A percentile compares a stretch with the other conserved stretches of the same genome.
phyloP scores from a whole-genome alignment of 169 alveolate species.

The Plasmodium knowlesi region DNA sequence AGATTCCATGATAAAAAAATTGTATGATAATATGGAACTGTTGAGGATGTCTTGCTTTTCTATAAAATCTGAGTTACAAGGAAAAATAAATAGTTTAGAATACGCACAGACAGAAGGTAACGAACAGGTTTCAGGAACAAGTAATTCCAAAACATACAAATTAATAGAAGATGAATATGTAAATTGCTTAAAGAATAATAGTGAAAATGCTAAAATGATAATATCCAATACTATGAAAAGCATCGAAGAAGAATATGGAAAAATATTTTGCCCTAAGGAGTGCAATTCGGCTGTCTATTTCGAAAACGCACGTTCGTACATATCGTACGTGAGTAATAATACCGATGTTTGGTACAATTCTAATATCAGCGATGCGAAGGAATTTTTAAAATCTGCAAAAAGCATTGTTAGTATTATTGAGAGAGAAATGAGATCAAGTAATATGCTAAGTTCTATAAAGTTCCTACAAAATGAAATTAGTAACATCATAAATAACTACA shows the following conservation, averaged over 20 bases:
- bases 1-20: neutral
- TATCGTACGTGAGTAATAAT: neutral
- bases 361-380: neutral
- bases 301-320: neutral
- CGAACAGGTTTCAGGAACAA: neutral
- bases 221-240: neutral
- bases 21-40: neutral
- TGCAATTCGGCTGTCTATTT: constrained; percentile 10
- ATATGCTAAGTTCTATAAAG: neutral
- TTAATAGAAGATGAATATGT: neutral
- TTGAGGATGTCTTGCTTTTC: neutral
- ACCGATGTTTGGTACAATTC: neutral
- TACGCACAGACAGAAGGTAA: neutral
- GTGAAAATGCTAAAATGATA: too few relatives aligned
- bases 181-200: neutral
- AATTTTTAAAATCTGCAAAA: neutral
- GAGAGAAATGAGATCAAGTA: neutral
- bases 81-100: neutral
- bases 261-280: neutral
- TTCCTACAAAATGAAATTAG: neutral
- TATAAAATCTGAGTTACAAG: neutral
- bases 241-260: neutral
- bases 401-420: neutral
- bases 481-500: constrained; percentile 12
- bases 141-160: neutral